These are phyloP conservation scores for Tilletiaria anomala DNA, from an alignment of 1,284 basidiomycete genomes.

Conservation along the genomic window DNA sequence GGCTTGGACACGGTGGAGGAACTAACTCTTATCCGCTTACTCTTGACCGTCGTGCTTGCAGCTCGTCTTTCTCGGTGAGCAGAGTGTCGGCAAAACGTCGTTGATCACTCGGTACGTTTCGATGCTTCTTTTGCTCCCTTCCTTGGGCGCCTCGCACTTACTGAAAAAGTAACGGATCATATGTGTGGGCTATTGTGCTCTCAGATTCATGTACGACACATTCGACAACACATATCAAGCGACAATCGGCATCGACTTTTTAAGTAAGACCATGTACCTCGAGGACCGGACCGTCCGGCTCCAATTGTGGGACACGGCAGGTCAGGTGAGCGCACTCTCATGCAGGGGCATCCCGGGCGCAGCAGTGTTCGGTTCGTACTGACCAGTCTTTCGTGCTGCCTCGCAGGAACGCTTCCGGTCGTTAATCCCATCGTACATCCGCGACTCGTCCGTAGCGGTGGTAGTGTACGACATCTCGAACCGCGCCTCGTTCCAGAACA, in stretches of 20 bases:
- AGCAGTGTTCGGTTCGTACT: background rate
- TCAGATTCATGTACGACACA: slow-evolving; percentile 92
- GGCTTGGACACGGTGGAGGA: too few species aligned
- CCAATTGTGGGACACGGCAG: slow-evolving; percentile 98
- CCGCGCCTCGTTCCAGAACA: slow-evolving; percentile 89
- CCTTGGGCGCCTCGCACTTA: slow-evolving; percentile 46
- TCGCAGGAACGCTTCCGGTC: slow-evolving; percentile 86
- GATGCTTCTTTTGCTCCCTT: too few species aligned
- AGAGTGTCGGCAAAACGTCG: slow-evolving; percentile 53
- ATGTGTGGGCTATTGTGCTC: background rate
- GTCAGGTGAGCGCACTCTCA: too few species aligned
- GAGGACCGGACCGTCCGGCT: slow-evolving; percentile 94
- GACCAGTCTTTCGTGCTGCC: background rate
- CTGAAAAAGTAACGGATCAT: background rate
- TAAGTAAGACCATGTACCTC: slow-evolving; percentile 99
- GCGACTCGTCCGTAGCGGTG: slow-evolving; percentile 94
- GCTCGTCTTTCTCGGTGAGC: slow-evolving; percentile 37
- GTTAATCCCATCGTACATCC: slow-evolving; percentile 95
- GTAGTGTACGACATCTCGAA: slow-evolving; percentile 98
- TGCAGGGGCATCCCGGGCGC: slow-evolving; percentile 50
- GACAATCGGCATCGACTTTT: slow-evolving; percentile 97
- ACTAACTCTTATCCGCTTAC: background rate
- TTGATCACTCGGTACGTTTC: slow-evolving; percentile 96
- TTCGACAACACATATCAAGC: slow-evolving; percentile 99
- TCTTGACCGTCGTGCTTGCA: background rate